Evolutionary conservation across 2,329 filamentous ascomycete species (phyloP), one percentile per base, ranked within the genome.

Genomic region (Penicillium frequentans): DNA sequence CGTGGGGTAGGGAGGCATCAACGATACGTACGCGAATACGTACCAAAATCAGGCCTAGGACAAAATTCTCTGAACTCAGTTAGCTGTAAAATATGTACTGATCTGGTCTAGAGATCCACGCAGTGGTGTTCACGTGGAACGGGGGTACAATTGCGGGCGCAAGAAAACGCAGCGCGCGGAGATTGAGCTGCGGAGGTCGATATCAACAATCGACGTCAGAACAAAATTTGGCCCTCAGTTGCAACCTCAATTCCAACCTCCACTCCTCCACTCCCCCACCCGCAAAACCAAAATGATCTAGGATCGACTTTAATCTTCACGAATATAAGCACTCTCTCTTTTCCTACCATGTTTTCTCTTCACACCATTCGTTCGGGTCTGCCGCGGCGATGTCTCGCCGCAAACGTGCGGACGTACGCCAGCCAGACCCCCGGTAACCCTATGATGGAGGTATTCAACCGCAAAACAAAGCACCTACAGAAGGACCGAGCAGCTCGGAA

Each of bases 381-480:
- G 19, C 50, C 60, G 52, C 64, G 62, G 49, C 60, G 58, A 51
- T 61, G 56, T 50, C 43, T 61, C 45, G 42, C 52, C 37, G 47
- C 52, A 52, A 52, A 47, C 27, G 54, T 62, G 31, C 69, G 89
- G 57, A 78, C 76, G 56, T 96, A 95, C 76, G 93, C 93, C 51
- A 85, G 90, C 57, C 89, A 92, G 75, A 83, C 90, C 21, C 82
- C 90, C 2, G 90, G 91, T 58, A 85, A 86, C 42, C 90, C 92
- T 26, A 86, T 87, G 37, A 86, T 96, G 65, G 89, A 97, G 65
- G 90, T 99, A 73, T 99, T 99, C 84, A 96, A 96, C 76, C 85
- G 87, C 60, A 84, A 85, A 65, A 86, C 88, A 23, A 99, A 99
- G 81, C 93, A 90, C 81, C 79, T 95, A 49, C 95, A 99, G 73